Conservation (phyloP, 768 basidiomycete species). For the Gyrodon lividus region DNA sequence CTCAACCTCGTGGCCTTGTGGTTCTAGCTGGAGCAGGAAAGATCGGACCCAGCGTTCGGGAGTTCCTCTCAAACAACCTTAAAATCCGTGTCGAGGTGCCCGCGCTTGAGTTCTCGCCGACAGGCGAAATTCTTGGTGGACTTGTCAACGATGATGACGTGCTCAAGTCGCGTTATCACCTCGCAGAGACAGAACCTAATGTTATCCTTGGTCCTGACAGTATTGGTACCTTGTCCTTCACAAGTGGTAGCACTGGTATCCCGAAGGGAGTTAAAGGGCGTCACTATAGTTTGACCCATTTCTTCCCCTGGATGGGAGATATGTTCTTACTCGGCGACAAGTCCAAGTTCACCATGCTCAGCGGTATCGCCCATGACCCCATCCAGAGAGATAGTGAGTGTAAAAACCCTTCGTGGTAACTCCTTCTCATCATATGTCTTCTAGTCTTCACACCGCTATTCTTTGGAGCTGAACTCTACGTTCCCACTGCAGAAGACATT, state of each 20-base stretch:
- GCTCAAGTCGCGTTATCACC: constrained; percentile 49
- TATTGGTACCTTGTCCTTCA: constrained; percentile 92
- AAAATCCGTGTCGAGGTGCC: constrained; percentile 90
- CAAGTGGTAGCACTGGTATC: constrained; percentile 95
- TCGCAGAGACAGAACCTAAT: constrained; percentile 73
- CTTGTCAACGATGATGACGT: constrained; percentile 51
- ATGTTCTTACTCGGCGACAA: constrained; percentile 70
- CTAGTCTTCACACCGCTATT: constrained; percentile 98
- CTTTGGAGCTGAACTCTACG: constrained; percentile 92
- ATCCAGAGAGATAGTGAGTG: constrained; percentile 96
- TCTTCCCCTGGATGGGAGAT: constrained; percentile 99
- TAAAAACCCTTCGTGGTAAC: background rate
- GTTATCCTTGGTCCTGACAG: constrained; percentile 93
- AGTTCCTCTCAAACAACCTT: constrained; percentile 76
- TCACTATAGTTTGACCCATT: constrained; percentile 95
- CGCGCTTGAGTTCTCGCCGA: constrained; percentile 70
- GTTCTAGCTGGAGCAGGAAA: constrained; percentile 88
- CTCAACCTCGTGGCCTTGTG: constrained; percentile 86
- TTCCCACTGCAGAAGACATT: constrained; percentile 96
- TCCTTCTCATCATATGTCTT: constrained; percentile 4
- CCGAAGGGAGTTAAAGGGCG: constrained; percentile 97
- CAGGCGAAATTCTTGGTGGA: constrained; percentile 70
- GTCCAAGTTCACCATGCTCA: constrained; percentile 96
- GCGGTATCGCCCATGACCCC: constrained; percentile 98
- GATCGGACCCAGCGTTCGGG: constrained; percentile 77